Evolutionary conservation across 306 rosid genomes (phyloP), one percentile per base, ranked within the genome.

Genomic region (Rubus parviflorus): DNA sequence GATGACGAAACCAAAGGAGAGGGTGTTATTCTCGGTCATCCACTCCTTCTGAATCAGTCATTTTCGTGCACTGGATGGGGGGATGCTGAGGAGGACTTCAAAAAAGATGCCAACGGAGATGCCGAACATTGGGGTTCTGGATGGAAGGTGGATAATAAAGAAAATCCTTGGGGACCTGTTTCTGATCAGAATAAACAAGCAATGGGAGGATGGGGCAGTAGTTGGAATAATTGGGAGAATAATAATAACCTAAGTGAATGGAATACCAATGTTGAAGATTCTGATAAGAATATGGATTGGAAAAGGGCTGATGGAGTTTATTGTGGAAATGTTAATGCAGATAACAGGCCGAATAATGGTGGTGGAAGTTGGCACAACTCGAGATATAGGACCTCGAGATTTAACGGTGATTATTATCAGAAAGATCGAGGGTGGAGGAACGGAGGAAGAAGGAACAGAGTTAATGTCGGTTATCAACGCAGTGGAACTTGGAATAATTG

Each of bases 61-160:
- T 25, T 87, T 75, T 37, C 77, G 3, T 76, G 83, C 82, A 77
- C 80, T 1, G 90, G 88, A 67, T 87, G 90, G 90, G 90, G 90
- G 0, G 90, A 85, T 16, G 80, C 68, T 16, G 87, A 90, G 69
- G 86, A 56, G 8, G 83, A 83, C 19, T 17, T 46, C 14, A 76
- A 77, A 46, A 84, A 74, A 81, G 82, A 77, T 68, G 37, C 74
- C 17, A 80, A 72, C 37, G 5, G 43, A 12, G 35, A 72, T 43
- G 53, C 78, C 20, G 82, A 77, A 56, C 62, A 58, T 14, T 67
- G 72, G 66, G 82, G 77, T 57, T 46, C 80, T 83, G 80, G 71
- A 3, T 35, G 54, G 20, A 63, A 75, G n/a, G 83, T 53, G 40
- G 85, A 76, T 57, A 54, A 63, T 6, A 68, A 51, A 72, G 73